phyloP scores from a whole-genome alignment of 768 basidiomycete genomes.

The Amylocystis lapponica region DNA sequence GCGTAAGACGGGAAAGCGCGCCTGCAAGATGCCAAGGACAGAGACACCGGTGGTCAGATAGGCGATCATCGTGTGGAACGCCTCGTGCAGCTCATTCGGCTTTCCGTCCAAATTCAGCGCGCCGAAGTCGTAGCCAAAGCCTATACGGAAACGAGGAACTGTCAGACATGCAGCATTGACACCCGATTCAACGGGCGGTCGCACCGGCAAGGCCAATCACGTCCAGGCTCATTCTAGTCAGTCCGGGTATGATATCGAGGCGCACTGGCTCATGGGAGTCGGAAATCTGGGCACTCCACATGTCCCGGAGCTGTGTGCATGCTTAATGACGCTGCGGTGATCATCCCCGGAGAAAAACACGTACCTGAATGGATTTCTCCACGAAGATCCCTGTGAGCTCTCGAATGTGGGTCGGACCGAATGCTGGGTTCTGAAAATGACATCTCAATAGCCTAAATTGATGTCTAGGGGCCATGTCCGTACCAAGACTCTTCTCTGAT shows the following conservation, averaged over 20 bases:
- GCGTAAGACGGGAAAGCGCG: constrained; percentile 18
- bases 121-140: constrained; percentile 31
- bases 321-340: background rate
- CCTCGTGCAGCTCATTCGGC: constrained; percentile 25
- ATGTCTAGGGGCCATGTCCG: background rate
- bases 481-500: constrained; percentile 26
- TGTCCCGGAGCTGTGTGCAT: constrained; percentile 2
- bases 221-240: constrained; percentile 19
- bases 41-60: background rate
- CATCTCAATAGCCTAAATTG: background rate
- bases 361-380: constrained; percentile 46
- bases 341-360: background rate
- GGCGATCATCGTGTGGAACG: constrained; percentile 17
- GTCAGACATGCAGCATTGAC: background rate
- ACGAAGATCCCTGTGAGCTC: constrained; percentile 52
- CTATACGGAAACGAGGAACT: constrained; percentile 8
- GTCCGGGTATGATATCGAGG: constrained; percentile 29
- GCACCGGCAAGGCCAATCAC: constrained; percentile 6
- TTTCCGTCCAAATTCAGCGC: constrained; percentile 20
- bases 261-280: constrained; percentile 12
- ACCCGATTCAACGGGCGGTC: background rate
- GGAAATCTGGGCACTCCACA: constrained; percentile 21
- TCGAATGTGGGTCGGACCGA: constrained; percentile 53
- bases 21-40: constrained; percentile 2
- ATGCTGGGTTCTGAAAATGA: constrained; percentile 52